Conservation (phyloP, 1,139 yeast genomes). For the Ogataea hybrid region DNA sequence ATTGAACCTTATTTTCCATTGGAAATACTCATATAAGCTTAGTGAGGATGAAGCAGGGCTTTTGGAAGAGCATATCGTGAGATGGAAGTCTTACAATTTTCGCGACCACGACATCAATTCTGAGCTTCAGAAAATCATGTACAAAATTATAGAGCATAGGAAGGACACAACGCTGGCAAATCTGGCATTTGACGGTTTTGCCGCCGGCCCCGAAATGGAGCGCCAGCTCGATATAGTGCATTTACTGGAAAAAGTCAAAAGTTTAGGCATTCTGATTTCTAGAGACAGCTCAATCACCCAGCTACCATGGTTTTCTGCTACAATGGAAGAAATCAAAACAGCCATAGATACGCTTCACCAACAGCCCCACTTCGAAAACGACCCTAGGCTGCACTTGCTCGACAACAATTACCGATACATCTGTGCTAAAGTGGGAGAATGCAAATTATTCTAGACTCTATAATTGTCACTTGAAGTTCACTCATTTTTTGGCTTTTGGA, state of each 20-base stretch:
- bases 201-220: neutral
- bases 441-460: neutral
- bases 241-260: constrained; percentile 17
- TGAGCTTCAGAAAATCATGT: constrained; percentile 5
- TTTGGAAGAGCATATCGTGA: neutral
- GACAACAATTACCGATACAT: constrained; percentile 18
- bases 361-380: constrained; percentile 7
- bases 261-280: constrained; percentile 15
- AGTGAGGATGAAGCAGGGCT: neutral
- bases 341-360: constrained; percentile 6
- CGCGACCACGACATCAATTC: neutral
- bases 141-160: constrained; percentile 1
- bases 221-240: constrained; percentile 12
- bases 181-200: constrained; percentile 6
- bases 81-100: neutral
- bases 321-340: constrained; percentile 10
- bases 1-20: constrained; percentile 1
- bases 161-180: neutral
- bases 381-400: constrained; percentile 7
- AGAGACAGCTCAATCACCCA: neutral
- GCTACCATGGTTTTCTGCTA: constrained; percentile 10
- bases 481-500: constrained; percentile 14
- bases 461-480: neutral
- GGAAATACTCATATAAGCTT: neutral
- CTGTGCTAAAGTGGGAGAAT: constrained; percentile 11